Evolutionary conservation across 192 early-diverging fungal genomes (phyloP).

Genomic region (Funneliformis geosporum): DNA sequence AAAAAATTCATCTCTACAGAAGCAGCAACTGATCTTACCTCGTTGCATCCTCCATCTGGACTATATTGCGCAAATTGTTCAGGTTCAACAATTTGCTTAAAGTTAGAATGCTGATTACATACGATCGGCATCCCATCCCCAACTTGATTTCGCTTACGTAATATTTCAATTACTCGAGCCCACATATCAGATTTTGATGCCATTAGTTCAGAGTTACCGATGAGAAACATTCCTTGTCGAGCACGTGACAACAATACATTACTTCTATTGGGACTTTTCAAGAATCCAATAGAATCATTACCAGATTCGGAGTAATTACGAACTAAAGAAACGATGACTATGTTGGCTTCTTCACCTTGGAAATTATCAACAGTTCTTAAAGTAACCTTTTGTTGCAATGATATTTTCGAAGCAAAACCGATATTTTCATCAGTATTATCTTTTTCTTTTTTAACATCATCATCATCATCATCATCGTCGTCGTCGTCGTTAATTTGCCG

Average conservation of each 20-base stretch:
- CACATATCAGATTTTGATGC: constrained; percentile 37
- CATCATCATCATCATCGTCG: neutral
- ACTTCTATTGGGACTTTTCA: constrained; percentile 55
- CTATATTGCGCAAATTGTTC: constrained; percentile 38
- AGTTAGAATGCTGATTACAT: constrained; percentile 52
- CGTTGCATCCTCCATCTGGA: constrained; percentile 57
- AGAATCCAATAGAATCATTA: constrained; percentile 50
- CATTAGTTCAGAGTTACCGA: constrained; percentile 33
- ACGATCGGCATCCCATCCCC: constrained; percentile 46
- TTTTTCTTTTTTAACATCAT: neutral
- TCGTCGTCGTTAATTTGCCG: neutral
- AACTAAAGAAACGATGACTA: too few species aligned
- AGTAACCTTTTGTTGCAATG: constrained; percentile 32
- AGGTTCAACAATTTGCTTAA: constrained; percentile 33
- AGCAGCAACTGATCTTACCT: too few species aligned
- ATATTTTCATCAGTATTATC: too few species aligned
- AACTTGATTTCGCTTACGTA: constrained; percentile 37
- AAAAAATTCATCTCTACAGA: too few species aligned
- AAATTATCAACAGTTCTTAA: constrained; percentile 50
- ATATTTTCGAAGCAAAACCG: neutral
- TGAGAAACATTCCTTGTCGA: constrained; percentile 50
- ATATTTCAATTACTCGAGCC: constrained; percentile 43
- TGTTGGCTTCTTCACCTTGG: constrained; percentile 27
- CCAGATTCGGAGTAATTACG: neutral
- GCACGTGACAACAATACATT: constrained; percentile 62